Base-by-base conservation (phyloP, 352 stramenopile genomes). In the Pseudoperonospora humuli region DNA sequence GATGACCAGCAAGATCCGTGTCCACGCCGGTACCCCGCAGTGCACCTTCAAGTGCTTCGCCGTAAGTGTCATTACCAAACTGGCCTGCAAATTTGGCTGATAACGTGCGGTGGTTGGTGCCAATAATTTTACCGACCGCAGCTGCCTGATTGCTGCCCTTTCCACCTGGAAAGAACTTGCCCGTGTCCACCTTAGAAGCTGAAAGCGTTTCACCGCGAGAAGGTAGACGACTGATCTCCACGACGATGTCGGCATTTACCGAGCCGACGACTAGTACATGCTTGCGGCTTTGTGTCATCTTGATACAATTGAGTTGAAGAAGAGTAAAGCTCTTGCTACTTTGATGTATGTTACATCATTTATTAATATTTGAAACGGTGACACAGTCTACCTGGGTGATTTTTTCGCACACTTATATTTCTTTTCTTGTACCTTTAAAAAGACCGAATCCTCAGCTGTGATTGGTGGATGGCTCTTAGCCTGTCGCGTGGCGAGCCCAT, bases 61-160 rank as follows among this genome's bases (percentile, higher is more conserved):
- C 77, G 44, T 92, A 61, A 13, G 64, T 66, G 50, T 92, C 80
- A 14, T 76, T 72, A 39, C 80, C 80, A 33, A 92, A 88, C 40
- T 92, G 80, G 5, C 80, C 64, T 1, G 70, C 59, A 23, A 89
- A 89, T 38, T 63, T 57, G 13, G 63, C 61, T 8, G 29, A 54
- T 5, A 68, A 42, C 15, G 54, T 58, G 7, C 54, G 45, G 23
- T 64, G 54, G 5, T 55, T 38, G 15, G 11, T 10, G 0, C 54
- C 46, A 20, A 71, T 55, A 34, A 90, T 64, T 6, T 67, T 67
- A 18, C 70, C 67, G 0, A 64, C 71, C 0, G 76, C 77, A 2
- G 75, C 75, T 2, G 79, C 79, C 34, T 92, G 79, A 64, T 92
- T 92, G 31, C 75, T 75, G 38, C 79, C 79, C 41, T 92, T 92